Evolutionary conservation across 208 protist species (phyloP).

Genomic region (Endotrypanum monterogeii): DNA sequence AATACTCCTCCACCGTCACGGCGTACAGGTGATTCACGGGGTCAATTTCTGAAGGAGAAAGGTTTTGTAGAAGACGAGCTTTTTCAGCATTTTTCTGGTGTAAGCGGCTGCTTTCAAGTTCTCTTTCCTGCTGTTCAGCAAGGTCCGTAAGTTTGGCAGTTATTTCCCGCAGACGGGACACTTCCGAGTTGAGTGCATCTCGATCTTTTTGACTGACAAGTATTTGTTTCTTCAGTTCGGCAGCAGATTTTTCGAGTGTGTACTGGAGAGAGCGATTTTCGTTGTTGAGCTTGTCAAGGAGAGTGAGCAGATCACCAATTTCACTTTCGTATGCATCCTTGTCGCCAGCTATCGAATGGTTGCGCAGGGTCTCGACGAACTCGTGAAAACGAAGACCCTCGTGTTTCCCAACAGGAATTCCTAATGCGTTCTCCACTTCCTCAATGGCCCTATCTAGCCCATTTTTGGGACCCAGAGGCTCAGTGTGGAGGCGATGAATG

Average conservation of each 20-base stretch:
- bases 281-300: constrained; percentile 51
- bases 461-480: constrained; percentile 26
- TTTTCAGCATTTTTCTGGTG: constrained; percentile 34
- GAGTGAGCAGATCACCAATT: constrained; percentile 57
- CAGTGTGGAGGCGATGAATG: constrained; percentile 33
- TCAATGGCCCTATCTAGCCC: constrained; percentile 59
- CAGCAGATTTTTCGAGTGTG: constrained; percentile 45
- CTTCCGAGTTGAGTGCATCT: constrained; percentile 35
- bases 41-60: constrained; percentile 4
- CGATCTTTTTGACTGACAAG: constrained; percentile 47
- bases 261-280: constrained; percentile 61
- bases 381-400: constrained; percentile 46
- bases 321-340: constrained; percentile 73
- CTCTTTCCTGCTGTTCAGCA: constrained; percentile 38
- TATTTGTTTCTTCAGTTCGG: constrained; percentile 47
- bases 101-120: constrained; percentile 35
- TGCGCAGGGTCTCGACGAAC: constrained; percentile 46
- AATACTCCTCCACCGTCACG: constrained; percentile 34
- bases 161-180: constrained; percentile 42
- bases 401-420: constrained; percentile 36
- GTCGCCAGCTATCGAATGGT: constrained; percentile 35
- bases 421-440: constrained; percentile 33
- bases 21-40: constrained; percentile 16
- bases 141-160: constrained; percentile 53
- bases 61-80: constrained; percentile 31